These are phyloP conservation scores for Globisporangium cystogenes DNA, from an alignment of 352 stramenopile genomes.

Conservation along the genomic window DNA sequence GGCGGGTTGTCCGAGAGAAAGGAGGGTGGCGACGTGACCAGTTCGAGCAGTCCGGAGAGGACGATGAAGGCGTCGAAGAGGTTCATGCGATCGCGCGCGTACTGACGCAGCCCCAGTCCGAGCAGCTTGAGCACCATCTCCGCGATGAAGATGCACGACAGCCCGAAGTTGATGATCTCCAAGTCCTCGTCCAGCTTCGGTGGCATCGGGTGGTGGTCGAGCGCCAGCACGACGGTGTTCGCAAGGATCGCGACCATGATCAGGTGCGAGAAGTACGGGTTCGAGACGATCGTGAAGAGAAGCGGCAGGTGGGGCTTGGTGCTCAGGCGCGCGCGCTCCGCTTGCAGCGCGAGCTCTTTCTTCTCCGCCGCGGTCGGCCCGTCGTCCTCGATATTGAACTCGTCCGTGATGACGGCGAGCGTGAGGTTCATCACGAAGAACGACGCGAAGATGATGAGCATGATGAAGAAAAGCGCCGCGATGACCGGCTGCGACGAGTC, in stretches of 20 bases:
- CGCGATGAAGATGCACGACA: conserved; percentile 66
- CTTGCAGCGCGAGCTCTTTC: conserved; percentile 22
- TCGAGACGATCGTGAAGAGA: conserved; percentile 55
- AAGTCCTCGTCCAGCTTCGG: conserved; percentile 37
- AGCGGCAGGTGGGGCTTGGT: conserved; percentile 22
- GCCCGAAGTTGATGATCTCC: conserved; percentile 75
- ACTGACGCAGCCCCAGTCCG: conserved; percentile 72
- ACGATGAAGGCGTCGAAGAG: conserved; percentile 88
- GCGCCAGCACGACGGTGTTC: conserved; percentile 78
- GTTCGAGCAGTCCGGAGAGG: conserved; percentile 66
- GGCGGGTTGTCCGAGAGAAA: conserved; percentile 53
- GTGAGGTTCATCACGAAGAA: conserved; percentile 94
- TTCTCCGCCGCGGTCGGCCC: conserved; percentile 24
- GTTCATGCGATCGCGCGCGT: conserved; percentile 74
- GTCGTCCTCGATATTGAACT: conserved; percentile 79
- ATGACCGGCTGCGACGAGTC: conserved; percentile 50
- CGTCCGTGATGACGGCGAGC: conserved; percentile 89
- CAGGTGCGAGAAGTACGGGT: conserved; percentile 45
- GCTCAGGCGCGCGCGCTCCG: conserved; percentile 23
- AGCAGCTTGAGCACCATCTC: conserved; percentile 84
- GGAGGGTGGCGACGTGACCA: conserved; percentile 53
- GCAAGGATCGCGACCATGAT: conserved; percentile 76
- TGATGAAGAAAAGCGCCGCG: conserved; percentile 84
- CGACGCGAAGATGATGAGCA: conserved; percentile 87
- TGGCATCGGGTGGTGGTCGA: conserved; percentile 83